Percentiles rank a stretch among this genome's conserved stretches.
Evolutionary conservation across 768 basidiomycete species (phyloP).

Genomic region (Exsudoporus frostii): DNA sequence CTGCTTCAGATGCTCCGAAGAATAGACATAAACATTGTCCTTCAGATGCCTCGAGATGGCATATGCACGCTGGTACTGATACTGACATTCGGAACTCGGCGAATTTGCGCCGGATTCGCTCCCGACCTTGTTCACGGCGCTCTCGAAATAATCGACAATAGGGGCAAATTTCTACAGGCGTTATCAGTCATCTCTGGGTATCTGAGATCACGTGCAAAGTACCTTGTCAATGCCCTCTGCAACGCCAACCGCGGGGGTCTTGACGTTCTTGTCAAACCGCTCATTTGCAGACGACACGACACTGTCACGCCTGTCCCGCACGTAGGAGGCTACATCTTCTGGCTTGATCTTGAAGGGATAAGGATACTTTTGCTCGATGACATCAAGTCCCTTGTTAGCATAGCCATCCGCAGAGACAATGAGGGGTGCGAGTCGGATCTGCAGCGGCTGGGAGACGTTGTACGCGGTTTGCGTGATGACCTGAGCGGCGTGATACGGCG

Average conservation of each 20-base stretch:
- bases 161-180: slow-evolving; percentile 60
- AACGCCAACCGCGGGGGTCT: slow-evolving; percentile 56
- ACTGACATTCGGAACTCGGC: slow-evolving; percentile 54
- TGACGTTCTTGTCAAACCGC: slow-evolving; percentile 64
- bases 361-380: slow-evolving; percentile 68
- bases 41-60: slow-evolving; percentile 61
- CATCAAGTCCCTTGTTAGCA: slow-evolving; percentile 75
- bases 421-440: slow-evolving; percentile 61
- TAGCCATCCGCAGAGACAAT: slow-evolving; percentile 59
- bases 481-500: slow-evolving; percentile 65
- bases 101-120: slow-evolving; percentile 46
- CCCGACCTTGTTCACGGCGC: slow-evolving; percentile 47
- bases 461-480: slow-evolving; percentile 56
- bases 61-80: slow-evolving; percentile 75
- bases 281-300: slow-evolving; percentile 55
- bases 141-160: slow-evolving; percentile 68
- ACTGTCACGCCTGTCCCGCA: slow-evolving; percentile 55
- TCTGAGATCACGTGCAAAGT: slow-evolving; percentile 24
- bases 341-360: slow-evolving; percentile 73
- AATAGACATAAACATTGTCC: slow-evolving; percentile 61
- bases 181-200: slow-evolving; percentile 12
- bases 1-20: slow-evolving; percentile 68
- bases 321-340: slow-evolving; percentile 61
- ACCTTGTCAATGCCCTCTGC: slow-evolving; percentile 75
- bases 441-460: slow-evolving; percentile 62